A percentile compares a stretch with the other conserved stretches of the same genome.
These are phyloP conservation scores for Phytopythium vexans DNA, from an alignment of 352 stramenopile species.

Conservation along the genomic window DNA sequence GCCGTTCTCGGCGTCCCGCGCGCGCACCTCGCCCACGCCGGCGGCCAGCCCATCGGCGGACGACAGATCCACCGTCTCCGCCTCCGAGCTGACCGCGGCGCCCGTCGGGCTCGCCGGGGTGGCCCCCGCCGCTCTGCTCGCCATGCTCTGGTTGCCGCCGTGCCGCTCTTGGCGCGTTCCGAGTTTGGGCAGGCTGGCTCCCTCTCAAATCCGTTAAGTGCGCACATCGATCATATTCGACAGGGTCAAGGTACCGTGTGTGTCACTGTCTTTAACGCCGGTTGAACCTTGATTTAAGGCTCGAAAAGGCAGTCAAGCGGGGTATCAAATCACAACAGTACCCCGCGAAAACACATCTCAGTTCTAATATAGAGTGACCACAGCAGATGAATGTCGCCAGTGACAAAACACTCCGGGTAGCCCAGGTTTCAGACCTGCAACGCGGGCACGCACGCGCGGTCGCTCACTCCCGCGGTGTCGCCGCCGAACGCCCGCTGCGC, in stretches of 20 bases:
- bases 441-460: too few relatives aligned
- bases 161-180: neutral
- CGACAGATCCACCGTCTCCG: neutral
- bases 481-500: too few relatives aligned
- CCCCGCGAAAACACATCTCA: too few relatives aligned
- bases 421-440: too few relatives aligned
- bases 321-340: too few relatives aligned
- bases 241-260: neutral
- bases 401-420: too few relatives aligned
- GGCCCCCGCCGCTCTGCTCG: neutral
- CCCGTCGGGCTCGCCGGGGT: neutral
- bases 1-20: neutral
- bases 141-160: neutral
- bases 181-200: neutral
- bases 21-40: neutral
- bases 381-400: too few relatives aligned
- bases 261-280: neutral
- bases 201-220: constrained; percentile 3
- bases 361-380: too few relatives aligned
- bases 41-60: neutral
- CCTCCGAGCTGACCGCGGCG: neutral
- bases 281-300: neutral
- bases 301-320: neutral
- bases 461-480: too few relatives aligned
- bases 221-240: neutral